Evolutionary conservation across 2,329 filamentous ascomycete species (phyloP), one percentile per base, ranked within the genome.

Genomic region (Monosporascus sp.): DNA sequence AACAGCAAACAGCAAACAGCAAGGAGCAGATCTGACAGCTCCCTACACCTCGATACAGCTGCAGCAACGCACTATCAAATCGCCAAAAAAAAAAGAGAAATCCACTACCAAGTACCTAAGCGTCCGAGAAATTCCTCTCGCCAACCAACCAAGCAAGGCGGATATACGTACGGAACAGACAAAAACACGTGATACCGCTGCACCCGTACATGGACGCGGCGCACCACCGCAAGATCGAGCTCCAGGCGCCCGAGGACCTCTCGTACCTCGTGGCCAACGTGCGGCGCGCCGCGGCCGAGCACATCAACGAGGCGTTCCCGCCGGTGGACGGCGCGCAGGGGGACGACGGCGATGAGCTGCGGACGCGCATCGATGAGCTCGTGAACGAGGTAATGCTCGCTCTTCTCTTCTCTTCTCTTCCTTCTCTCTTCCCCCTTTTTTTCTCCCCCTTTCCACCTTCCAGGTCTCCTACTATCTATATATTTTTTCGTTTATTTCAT

Each of bases 171-270:
- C n/a, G n/a, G n/a, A 5, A 18, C 17, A 18, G 18, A 18, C 15
- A 1, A 17, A 31, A 31, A 31, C 27, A 8, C 27, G 3, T 9
- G 24, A 24, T 24, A 24, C 24, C 24, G 24, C 24, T 5, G 5
- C 24, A 22, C 24, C 24, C 24, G 24, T 24, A 41, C 3, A 64
- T 63, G 60, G 61, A 64, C 39, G 57, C 60, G 17, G 55, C 62
- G 24, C 60, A 54, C 44, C 83, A 90, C 70, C 85, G 89, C 68
- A 87, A 85, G 72, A 88, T 93, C 68, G 89, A 92, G 72, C 82
- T 93, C 49, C 88, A 92, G 72, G 80, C 81, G n/a, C 81, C 84
- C 42, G 83, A 86, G 48, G 89, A 93, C 70, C 78, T 92, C 36
- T 72, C 79, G 52, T 89, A 85, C 70, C 80, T 93, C 27, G 78